Base-by-base conservation (phyloP, 2,329 filamentous ascomycete genomes). In the Stachybotrys echinatus region DNA sequence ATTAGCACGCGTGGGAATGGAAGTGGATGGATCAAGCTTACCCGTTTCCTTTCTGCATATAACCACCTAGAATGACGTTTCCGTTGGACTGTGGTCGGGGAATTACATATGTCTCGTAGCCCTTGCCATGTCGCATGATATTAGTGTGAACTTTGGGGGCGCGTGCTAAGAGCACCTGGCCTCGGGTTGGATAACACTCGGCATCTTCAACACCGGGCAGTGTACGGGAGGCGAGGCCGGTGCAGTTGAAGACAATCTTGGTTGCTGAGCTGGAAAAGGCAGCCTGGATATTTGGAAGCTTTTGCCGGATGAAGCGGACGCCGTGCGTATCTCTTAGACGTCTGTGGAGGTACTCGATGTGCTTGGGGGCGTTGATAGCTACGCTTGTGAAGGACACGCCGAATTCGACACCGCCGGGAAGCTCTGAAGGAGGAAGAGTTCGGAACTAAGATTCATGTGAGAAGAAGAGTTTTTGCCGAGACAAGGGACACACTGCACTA, bases 101-200 rank as follows among this genome's bases (percentile, higher is more conserved):
- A 40, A 71, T 70, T 10, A 70, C 58, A 49, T 71, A 70, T 2
- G 68, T 70, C 49, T 69, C 64, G 45, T 67, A 67, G 47, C 64
- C 61, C 19, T 57, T 58, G 1, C 65, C 67, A 47, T 70, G 64
- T 1, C 59, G 59, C 69, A 71, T 71, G 44, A 65, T 50, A 39
- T 69, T 71, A 6, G 55, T 56, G 12, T 50, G 55, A 3, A 69
- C 59, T 0, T 54, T 42, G 1, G 68, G 65, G 0, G 66, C 68
- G 19, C 57, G 58, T 4, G 58, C 61, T 3, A 71, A 57, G 2
- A 71, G 55, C 2, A 71, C 62, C 48, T 71, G 68, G 1, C 68
- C 68, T 4, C 69, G 52, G 0, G 69, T 72, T 2, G 69, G 69
- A 42, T 63, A 72, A 48, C 67, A 69, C 34, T 65, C 63, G 5